Percentiles rank a stretch among this genome's conserved stretches.
These are phyloP conservation scores for Xanthoconium purpureum DNA, from an alignment of 768 basidiomycete species.

Conservation along the genomic window DNA sequence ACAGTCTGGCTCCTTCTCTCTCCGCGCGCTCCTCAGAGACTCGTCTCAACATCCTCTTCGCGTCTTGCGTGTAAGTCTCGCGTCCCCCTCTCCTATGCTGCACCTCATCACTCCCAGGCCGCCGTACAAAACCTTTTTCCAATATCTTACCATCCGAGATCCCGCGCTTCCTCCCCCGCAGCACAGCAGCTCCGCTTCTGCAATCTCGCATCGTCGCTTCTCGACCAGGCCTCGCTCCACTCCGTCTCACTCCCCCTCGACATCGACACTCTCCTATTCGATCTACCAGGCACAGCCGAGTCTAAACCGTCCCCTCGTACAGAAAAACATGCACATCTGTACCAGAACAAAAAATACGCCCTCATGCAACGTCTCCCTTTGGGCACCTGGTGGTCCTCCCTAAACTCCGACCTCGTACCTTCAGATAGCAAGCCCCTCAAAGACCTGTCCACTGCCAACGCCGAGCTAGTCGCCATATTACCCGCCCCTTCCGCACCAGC, in stretches of 20 bases:
- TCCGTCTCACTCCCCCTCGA: slow-evolving; percentile 45
- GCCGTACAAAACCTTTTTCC: slow-evolving; percentile 69
- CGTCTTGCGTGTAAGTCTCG: slow-evolving; percentile 52
- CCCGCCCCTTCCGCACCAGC: slow-evolving; percentile 49
- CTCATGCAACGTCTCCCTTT: slow-evolving; percentile 76
- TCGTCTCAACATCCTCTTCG: slow-evolving; percentile 51
- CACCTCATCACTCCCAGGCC: slow-evolving; percentile 35
- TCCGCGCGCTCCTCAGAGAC: slow-evolving; percentile 56
- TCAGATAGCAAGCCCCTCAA: slow-evolving; percentile 42
- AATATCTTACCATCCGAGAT: slow-evolving; percentile 62
- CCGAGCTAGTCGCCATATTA: slow-evolving; percentile 73
- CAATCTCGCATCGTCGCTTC: slow-evolving; percentile 64
- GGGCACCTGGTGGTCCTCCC: slow-evolving; percentile 78
- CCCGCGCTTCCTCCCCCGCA: slow-evolving; percentile 59
- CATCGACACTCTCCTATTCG: slow-evolving; percentile 41
- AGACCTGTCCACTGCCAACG: slow-evolving; percentile 57
- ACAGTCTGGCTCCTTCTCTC: slow-evolving; percentile 38
- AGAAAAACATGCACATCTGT: slow-evolving; percentile 28
- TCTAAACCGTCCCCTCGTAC: slow-evolving; percentile 19
- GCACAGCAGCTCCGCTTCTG: slow-evolving; percentile 73
- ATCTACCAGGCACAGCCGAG: slow-evolving; percentile 25
- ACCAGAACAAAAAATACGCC: slow-evolving; percentile 57
- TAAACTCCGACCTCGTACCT: slow-evolving; percentile 44
- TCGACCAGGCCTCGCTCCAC: slow-evolving; percentile 64
- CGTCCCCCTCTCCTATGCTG: slow-evolving; percentile 11